Evolutionary conservation across 2,329 filamentous ascomycete species (phyloP), one percentile per base, ranked within the genome.

Genomic region (Curvularia hawaiiensis): DNA sequence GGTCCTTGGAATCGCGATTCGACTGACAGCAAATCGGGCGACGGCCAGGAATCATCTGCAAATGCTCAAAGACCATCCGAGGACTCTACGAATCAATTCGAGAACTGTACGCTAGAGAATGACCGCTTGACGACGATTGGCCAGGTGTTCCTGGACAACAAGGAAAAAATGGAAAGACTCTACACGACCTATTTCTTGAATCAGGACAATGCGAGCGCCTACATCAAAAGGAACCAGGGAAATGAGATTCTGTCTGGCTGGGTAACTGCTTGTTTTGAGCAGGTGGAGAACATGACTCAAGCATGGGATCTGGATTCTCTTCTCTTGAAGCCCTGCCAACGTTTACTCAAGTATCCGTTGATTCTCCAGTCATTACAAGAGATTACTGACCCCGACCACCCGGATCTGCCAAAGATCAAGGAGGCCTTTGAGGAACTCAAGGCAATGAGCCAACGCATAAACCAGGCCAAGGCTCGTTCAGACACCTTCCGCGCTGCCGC

Each of bases 291-390:
- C 73, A 84, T 99, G 62, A 99, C 95, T 0, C 87, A 88, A 26
- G 94, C 95, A 0, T 99, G 95, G 95, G 91, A 96, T 75, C 78
- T 99, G 59, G 93, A 97, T 75, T 96, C 95, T 0, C 82, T 99
- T n/a, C 84, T 99, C 20, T 94, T 99, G 72, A 99, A 99, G 77
- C 95, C 95, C 1, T 93, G 96, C 75, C 95, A 99, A 77, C 87
- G 95, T 47, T 89, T 98, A 61, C 88, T 94, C 33, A 97, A 97
- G 71, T 99, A 98, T 71, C 92, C 92, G 3, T 88, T 97, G 45
- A 82, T 99, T 40, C 85, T 99, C 44, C 86, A 88, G 33, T 88
- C 92, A 55, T 81, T 99, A 11, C 81, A 96, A 24, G 88, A 92
- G 61, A 85, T 89, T 55, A 98, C 94, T 0, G 89, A 91, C 0